Conservation (phyloP, 2,329 filamentous ascomycete species). For the Chrysoporthe deuterocubensis region DNA sequence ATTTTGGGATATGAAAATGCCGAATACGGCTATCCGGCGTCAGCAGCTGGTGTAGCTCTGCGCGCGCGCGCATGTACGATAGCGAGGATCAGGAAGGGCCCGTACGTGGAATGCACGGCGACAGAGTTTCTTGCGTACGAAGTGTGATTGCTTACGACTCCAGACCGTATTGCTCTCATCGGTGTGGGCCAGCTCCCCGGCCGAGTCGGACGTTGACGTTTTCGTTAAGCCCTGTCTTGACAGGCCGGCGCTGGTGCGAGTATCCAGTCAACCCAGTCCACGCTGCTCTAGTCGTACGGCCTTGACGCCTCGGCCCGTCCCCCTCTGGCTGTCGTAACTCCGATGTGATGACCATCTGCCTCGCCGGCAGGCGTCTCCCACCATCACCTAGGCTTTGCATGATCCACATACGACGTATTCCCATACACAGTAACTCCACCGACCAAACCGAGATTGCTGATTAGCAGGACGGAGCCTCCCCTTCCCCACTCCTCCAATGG, state of each 20-base stretch:
- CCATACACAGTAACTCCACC: background rate
- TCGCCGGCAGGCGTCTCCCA: background rate
- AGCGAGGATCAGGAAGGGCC: background rate
- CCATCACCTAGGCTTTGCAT: background rate
- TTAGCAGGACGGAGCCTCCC: background rate
- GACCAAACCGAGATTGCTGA: constrained; percentile 7
- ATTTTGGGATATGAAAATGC: background rate
- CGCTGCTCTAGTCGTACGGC: background rate
- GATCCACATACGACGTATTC: background rate
- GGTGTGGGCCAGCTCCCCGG: background rate
- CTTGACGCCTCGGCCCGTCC: background rate
- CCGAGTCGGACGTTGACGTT: background rate
- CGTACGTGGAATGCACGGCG: background rate
- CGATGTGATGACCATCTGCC: background rate
- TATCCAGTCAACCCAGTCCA: background rate
- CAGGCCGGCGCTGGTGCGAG: background rate
- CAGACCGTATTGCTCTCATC: background rate
- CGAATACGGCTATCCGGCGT: background rate
- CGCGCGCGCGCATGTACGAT: background rate
- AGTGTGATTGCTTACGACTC: background rate
- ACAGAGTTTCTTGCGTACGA: background rate
- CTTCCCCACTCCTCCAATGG: background rate
- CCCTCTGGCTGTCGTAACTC: background rate
- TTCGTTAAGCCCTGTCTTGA: background rate
- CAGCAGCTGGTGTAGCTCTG: background rate